phyloP scores from a whole-genome alignment of 257 asterid genomes.

The Jacaranda copaia region DNA sequence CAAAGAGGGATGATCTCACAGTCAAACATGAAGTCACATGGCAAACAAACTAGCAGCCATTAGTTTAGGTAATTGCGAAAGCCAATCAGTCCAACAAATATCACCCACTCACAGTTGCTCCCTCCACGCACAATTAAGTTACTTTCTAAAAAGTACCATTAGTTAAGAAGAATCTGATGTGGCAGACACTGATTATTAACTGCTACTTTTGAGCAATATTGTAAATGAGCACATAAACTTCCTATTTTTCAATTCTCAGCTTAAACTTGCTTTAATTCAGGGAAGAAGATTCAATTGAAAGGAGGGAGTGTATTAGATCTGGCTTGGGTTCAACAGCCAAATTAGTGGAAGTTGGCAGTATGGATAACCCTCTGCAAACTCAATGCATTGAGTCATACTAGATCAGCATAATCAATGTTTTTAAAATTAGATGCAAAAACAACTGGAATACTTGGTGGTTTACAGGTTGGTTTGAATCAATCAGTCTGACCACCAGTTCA shows the following conservation, averaged over 20 bases:
- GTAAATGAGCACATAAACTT: not conserved
- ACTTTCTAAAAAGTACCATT: too few relatives aligned
- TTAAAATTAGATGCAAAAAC: not conserved
- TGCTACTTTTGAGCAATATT: not conserved
- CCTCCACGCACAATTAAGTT: not conserved
- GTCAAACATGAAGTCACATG: constrained; percentile 27
- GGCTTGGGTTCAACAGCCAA: not conserved
- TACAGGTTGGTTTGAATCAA: not conserved
- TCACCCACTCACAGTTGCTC: constrained; percentile 2
- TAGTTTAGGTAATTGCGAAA: constrained; percentile 15
- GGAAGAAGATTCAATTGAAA: not conserved
- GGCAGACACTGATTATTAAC: not conserved
- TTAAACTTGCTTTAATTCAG: not conserved
- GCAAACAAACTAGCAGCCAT: constrained; percentile 10
- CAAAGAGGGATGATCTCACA: constrained; percentile 9
- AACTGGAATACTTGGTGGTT: not conserved
- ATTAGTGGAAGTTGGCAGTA: not conserved
- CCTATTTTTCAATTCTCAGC: not conserved
- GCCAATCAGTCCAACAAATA: not conserved
- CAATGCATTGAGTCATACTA: not conserved
- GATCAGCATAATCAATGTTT: not conserved
- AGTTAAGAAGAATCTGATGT: not conserved
- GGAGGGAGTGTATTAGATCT: not conserved
- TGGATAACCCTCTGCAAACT: not conserved
- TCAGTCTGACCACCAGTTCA: not conserved